Evolutionary conservation across 2,329 filamentous ascomycete species (phyloP), one percentile per base, ranked within the genome.

Genomic region (Venturia aucupariae): DNA sequence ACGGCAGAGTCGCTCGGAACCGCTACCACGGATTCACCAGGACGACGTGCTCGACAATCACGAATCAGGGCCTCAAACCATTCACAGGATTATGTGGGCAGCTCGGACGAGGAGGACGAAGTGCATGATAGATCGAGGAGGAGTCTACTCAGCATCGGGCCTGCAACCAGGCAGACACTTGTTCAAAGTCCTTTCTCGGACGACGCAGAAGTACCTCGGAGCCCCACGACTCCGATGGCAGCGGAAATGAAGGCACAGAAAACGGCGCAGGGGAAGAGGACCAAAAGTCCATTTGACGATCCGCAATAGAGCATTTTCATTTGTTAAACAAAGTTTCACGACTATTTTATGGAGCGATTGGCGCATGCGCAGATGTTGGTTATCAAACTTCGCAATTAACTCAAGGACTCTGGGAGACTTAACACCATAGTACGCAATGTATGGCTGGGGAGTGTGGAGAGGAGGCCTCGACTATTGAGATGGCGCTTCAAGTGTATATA

Each of bases 121-220:
- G 70, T 70, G 30, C 72, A 73, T 66, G 69, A 71, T 22, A 68
- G 72, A 8, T 71, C 71, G 1, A 66, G 71, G 39, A 67, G 68
- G 60, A 70, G 67, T 48, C 64, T 73, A 24, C 67, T 72, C 38
- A 65, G 64, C 39, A 15, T 19, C 1, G 30, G 35, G 3, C 30
- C 51, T 11, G 48, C 65, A 13, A 57, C 57, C 7, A 57, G 57
- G 39, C 67, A 68, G 42, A 71, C 71, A 44, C 70, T 70, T 5
- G 65, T 67, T 13, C 70, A 72, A 55, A 69, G 67, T 44, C 72
- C 72, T 2, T 74, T 74, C 69, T 73, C 72, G 54, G 72, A 74
- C 54, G 72, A 54, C 22, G 57, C 54, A 39, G 63, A 35, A n/a
- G 51, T 22, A 7, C 22, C 51, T 3, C 22, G 24, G 35, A 54